phyloP scores from a whole-genome alignment of 2,329 filamentous ascomycete genomes.

The Aspergillus glaucus region DNA sequence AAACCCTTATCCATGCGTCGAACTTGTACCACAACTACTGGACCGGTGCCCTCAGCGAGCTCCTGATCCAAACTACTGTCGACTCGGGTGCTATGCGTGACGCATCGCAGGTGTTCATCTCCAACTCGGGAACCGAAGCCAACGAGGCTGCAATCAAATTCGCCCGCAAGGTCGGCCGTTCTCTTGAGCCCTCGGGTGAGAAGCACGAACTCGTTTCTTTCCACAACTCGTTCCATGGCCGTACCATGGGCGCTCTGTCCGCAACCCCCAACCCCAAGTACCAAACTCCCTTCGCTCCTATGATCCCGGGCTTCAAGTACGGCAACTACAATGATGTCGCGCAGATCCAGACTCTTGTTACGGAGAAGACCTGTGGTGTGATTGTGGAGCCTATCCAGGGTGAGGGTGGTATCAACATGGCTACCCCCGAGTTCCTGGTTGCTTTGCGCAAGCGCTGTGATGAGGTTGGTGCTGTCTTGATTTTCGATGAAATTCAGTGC shows the following conservation, averaged over 20 bases:
- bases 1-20: slow-evolving; percentile 80
- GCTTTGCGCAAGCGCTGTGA: slow-evolving; percentile 79
- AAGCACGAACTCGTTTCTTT: slow-evolving; percentile 90
- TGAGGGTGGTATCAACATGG: slow-evolving; percentile 85
- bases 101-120: slow-evolving; percentile 77
- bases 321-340: slow-evolving; percentile 78
- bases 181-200: slow-evolving; percentile 60
- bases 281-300: slow-evolving; percentile 87
- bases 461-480: slow-evolving; percentile 78
- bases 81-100: slow-evolving; percentile 76
- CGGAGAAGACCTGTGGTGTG: slow-evolving; percentile 81
- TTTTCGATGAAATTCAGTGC: slow-evolving; percentile 97
- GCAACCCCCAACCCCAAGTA: slow-evolving; percentile 98
- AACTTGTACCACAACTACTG: slow-evolving; percentile 97
- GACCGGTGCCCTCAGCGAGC: slow-evolving; percentile 81
- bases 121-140: slow-evolving; percentile 93
- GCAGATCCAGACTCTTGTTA: slow-evolving; percentile 67
- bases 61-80: slow-evolving; percentile 74
- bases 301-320: slow-evolving; percentile 88
- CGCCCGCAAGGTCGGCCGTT: slow-evolving; percentile 81
- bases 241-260: slow-evolving; percentile 91
- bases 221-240: slow-evolving; percentile 86
- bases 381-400: slow-evolving; percentile 97
- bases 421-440: slow-evolving; percentile 72
- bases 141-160: slow-evolving; percentile 99